Evolutionary conservation across 805 yeast species (phyloP), one percentile per base, ranked within the genome.

Genomic region (Yamadazyma akitaensis): DNA sequence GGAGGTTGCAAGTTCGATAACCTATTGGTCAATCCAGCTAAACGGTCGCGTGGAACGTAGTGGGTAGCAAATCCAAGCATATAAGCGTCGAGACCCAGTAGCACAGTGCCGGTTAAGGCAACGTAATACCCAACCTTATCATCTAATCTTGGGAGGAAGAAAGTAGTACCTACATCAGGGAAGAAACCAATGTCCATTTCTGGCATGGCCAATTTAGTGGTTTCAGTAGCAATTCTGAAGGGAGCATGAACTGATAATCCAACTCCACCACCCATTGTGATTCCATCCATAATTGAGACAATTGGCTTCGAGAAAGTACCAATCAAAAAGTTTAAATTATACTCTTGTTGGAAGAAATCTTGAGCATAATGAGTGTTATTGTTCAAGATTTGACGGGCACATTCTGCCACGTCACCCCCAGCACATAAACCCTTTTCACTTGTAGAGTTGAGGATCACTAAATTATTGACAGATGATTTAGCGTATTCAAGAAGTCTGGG

Each of bases 221-320:
- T 78, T 58, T 92, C 97, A 36, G 96, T 87, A n/a, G 95, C 96
- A 33, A 94, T 72, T 60, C 98, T 81, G 74, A 92, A 92, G 2
- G 97, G 92, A 11, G 88, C 84, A 67, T 94, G 98, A 36, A 88
- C 85, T 0, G 92, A 76, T 38, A 94, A 70, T 4, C 99, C 98
- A 37, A 90, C 96, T 56, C 98, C 98, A 43, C 98, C 98, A 46
- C 98, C 99, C 96, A 94, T 89, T 24, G 92, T 88, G 57, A 92
- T 88, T 18, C 98, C 97, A 61, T 94, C 84, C 81, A 86, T 84
- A 33, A 89, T 59, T 0, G 96, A 74, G n/a, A 94, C 83, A 50
- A 87, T 76, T 1, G 98, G 98, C 70, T 90, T 92, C 48, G 82
- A 72, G 57, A 81, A 90, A n/a, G 92, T 83, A 9, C 96, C 84